Percentiles rank a stretch among this genome's conserved stretches.
Evolutionary conservation across 176 grass and related monocot species (phyloP).

Genomic region (Oryza officinalis): DNA sequence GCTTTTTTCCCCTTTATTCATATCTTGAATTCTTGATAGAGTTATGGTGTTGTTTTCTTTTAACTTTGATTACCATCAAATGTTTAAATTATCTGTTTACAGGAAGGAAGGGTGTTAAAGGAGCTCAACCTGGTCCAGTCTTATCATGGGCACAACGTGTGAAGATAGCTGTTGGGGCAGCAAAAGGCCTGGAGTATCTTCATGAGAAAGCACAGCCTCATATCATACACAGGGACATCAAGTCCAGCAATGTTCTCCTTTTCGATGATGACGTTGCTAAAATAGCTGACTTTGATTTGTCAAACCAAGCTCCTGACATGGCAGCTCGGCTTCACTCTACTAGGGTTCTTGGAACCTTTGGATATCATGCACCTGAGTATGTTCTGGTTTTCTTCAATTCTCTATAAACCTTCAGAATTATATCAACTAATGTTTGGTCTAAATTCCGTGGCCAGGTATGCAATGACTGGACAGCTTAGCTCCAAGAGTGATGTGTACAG

Average conservation of each 20-base stretch:
- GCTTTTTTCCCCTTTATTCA: constrained; percentile 1
- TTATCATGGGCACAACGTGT: constrained; percentile 73
- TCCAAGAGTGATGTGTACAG: constrained; percentile 87
- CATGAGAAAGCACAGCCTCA: constrained; percentile 84
- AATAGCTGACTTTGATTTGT: constrained; percentile 80
- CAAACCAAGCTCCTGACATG: constrained; percentile 88
- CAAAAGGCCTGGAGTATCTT: constrained; percentile 81
- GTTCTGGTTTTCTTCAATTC: constrained; percentile 32
- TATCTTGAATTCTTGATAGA: background rate
- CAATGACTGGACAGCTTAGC: constrained; percentile 86
- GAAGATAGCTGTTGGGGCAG: constrained; percentile 82
- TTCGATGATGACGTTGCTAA: constrained; percentile 83
- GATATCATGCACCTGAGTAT: constrained; percentile 91
- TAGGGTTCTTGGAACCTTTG: constrained; percentile 85
- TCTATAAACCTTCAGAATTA: background rate
- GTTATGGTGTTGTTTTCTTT: background rate
- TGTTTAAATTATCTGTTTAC: constrained; percentile 15
- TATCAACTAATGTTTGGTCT: constrained; percentile 11
- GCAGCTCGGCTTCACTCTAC: constrained; percentile 87
- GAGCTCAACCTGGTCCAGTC: constrained; percentile 78
- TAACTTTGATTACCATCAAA: background rate
- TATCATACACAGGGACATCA: constrained; percentile 82
- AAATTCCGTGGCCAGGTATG: constrained; percentile 53
- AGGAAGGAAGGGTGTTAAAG: constrained; percentile 88
- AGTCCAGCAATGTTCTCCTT: constrained; percentile 85